Percentiles rank a stretch among this genome's conserved stretches.
Conservation (phyloP, 257 asterid species). For the Solanum pimpinellifolium region DNA sequence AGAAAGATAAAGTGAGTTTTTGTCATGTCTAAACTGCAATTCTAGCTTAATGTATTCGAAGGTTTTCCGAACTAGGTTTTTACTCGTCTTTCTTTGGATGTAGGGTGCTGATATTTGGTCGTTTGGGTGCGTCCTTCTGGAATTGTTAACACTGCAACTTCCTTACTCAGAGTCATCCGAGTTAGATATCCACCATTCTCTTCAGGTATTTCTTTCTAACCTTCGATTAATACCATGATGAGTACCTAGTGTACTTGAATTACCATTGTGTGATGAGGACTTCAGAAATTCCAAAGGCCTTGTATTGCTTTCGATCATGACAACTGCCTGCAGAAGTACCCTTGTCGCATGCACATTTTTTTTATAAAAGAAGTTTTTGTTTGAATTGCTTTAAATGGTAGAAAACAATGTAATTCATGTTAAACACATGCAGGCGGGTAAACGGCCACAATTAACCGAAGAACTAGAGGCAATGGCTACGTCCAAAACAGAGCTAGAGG, state of each 20-base stretch:
- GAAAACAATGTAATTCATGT: background rate
- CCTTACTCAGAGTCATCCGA: slow-evolving; percentile 57
- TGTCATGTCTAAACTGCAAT: background rate
- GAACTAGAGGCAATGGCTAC: slow-evolving; percentile 4
- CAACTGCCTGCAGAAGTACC: background rate
- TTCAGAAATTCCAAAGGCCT: background rate
- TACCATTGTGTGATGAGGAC: background rate
- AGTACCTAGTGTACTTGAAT: background rate
- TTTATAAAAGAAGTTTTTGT: background rate
- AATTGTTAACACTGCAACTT: slow-evolving; percentile 57
- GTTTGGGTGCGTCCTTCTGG: slow-evolving; percentile 77
- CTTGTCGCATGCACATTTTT: background rate
- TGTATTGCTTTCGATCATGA: background rate
- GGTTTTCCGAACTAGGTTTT: background rate
- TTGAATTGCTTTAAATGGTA: background rate
- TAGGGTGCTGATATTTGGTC: slow-evolving; percentile 96
- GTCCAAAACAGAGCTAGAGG: slow-evolving; percentile 19
- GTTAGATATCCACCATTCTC: slow-evolving; percentile 34
- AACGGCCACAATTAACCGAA: slow-evolving; percentile 18
- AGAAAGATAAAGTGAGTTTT: background rate
- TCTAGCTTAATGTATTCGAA: background rate
- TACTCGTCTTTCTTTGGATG: background rate
- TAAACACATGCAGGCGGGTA: slow-evolving; percentile 18
- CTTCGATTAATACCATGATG: background rate
- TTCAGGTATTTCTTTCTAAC: slow-evolving; percentile 27